Evolutionary conservation across 441 rosid species (phyloP).

Genomic region (Isatis lusitanica): DNA sequence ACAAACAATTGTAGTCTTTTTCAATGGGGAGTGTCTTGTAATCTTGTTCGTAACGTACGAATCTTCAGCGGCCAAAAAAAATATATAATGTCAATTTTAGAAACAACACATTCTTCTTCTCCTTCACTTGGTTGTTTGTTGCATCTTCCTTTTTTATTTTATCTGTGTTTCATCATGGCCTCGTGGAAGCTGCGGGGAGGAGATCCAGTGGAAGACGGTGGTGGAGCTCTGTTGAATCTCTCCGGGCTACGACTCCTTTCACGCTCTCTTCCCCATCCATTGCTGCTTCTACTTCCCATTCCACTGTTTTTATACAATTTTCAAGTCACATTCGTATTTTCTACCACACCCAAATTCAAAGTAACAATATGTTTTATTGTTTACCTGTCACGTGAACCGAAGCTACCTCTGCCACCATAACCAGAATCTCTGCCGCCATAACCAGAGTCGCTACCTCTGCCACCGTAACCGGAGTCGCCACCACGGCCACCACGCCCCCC

Average conservation of each 20-base stretch:
- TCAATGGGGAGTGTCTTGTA: background rate
- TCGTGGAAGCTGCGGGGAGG: constrained; percentile 72
- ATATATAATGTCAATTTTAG: constrained; percentile 12
- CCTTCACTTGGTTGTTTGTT: background rate
- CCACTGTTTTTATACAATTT: background rate
- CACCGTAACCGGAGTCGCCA: constrained; percentile 1
- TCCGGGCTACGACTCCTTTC: constrained; percentile 68
- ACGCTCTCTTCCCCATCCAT: constrained; percentile 48
- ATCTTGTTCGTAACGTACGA: background rate
- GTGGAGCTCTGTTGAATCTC: constrained; percentile 44
- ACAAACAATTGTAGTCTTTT: background rate
- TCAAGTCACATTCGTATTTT: background rate
- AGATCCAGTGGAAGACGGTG: constrained; percentile 37
- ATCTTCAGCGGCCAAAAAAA: constrained; percentile 20
- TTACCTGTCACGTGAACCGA: constrained; percentile 66
- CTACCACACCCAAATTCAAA: too few relatives aligned
- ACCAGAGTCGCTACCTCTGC: background rate
- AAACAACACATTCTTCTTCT: constrained; percentile 6
- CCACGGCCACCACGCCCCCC: constrained; percentile 57
- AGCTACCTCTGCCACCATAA: constrained; percentile 27
- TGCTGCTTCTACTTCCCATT: constrained; percentile 33
- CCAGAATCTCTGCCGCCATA: background rate
- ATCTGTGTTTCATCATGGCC: constrained; percentile 58
- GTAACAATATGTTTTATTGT: background rate
- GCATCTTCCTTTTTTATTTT: background rate